Conservation (phyloP, 2,329 filamentous ascomycete genomes). For the Pseudogymnoascus sp. region DNA sequence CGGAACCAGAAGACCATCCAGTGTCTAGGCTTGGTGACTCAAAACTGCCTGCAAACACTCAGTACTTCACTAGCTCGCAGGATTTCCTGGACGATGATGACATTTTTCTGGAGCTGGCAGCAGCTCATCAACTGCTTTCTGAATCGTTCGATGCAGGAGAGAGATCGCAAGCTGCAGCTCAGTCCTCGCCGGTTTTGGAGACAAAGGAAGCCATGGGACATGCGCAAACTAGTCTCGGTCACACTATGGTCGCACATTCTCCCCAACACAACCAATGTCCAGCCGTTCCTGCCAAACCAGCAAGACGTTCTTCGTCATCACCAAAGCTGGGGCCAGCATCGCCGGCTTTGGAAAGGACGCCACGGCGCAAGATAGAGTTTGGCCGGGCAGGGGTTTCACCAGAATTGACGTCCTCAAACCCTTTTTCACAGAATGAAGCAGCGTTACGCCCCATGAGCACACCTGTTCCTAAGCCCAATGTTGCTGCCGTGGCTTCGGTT, state of each 20-base stretch:
- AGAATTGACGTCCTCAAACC: background rate
- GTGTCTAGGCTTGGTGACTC: background rate
- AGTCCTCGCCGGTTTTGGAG: background rate
- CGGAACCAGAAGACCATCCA: background rate
- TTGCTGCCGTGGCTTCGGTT: background rate
- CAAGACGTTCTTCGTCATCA: background rate
- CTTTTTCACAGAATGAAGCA: background rate
- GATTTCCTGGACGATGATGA: background rate
- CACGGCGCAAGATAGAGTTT: background rate
- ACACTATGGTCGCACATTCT: background rate
- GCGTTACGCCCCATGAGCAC: background rate
- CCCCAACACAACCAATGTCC: background rate
- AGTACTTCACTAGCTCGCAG: background rate
- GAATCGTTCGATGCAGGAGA: background rate
- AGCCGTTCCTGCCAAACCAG: background rate
- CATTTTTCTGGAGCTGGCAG: background rate
- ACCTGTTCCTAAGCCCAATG: background rate
- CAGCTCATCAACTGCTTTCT: background rate
- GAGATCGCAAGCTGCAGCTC: background rate
- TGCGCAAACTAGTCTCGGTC: background rate
- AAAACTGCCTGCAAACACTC: background rate
- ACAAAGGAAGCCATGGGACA: background rate
- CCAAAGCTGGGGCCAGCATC: background rate
- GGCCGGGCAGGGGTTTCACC: background rate
- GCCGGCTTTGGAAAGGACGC: background rate